These are phyloP conservation scores for Pythium utonaiense DNA, from an alignment of 352 stramenopile species.

Conservation along the genomic window DNA sequence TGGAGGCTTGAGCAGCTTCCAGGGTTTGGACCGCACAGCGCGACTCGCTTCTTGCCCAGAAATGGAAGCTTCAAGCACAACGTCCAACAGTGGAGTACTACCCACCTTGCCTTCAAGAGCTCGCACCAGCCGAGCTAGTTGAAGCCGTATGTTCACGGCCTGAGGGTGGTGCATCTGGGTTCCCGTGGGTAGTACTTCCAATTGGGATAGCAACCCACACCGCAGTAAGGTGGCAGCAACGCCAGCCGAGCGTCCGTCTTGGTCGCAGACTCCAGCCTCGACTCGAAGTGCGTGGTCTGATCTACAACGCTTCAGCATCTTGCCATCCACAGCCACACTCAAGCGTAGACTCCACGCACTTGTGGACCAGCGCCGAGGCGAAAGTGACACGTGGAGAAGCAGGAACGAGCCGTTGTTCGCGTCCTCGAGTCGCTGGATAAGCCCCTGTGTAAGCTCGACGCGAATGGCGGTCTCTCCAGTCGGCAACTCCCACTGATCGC, in stretches of 20 bases:
- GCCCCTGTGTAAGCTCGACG: conserved; percentile 6
- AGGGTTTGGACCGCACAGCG: conserved; percentile 1
- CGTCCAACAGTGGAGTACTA: background rate
- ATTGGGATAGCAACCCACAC: background rate
- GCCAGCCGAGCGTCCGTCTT: conserved; percentile 1
- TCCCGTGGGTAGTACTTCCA: background rate
- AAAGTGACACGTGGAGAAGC: conserved; percentile 4
- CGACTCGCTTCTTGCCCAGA: conserved; percentile 1
- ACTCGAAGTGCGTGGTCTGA: background rate
- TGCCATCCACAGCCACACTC: background rate
- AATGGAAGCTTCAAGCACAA: conserved; percentile 6
- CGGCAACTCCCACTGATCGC: conserved; percentile 3
- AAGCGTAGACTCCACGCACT: background rate
- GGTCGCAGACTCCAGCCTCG: conserved; percentile 3
- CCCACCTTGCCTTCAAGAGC: background rate
- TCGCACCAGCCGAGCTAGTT: conserved; percentile 1
- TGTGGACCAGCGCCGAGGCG: background rate
- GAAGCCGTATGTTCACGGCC: background rate
- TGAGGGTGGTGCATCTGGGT: background rate
- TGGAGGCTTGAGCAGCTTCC: background rate
- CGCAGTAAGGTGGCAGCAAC: background rate
- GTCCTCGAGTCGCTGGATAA: background rate
- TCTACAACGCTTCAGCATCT: background rate
- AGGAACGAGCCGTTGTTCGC: background rate
- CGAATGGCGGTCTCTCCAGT: background rate